These are phyloP conservation scores for Coprinellus micaceus DNA, from an alignment of 768 basidiomycete species.

Conservation along the genomic window DNA sequence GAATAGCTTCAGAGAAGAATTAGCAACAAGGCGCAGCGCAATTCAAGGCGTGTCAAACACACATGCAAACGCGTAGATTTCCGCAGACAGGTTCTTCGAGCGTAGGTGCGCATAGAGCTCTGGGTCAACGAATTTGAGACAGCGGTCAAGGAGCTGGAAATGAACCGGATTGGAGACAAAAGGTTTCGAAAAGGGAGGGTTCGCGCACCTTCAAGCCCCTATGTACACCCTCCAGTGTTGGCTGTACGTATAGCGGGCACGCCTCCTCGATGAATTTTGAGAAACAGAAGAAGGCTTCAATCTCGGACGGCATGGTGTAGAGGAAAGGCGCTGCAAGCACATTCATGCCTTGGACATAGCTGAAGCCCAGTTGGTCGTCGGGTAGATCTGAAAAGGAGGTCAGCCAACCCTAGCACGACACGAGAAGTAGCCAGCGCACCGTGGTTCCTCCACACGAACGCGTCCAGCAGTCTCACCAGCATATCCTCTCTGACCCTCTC, in stretches of 20 bases:
- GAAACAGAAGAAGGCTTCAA: conserved; percentile 98
- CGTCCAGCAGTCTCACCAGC: conserved; percentile 93
- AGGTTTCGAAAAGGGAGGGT: not conserved
- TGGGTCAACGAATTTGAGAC: conserved; percentile 86
- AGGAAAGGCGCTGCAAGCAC: conserved; percentile 97
- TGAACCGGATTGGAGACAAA: not conserved
- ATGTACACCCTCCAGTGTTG: conserved; percentile 94
- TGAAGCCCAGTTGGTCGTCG: conserved; percentile 78
- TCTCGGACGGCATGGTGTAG: conserved; percentile 93
- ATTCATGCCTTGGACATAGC: conserved; percentile 99
- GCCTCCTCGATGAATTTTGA: conserved; percentile 92
- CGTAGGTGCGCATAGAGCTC: conserved; percentile 79
- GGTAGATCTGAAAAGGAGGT: conserved; percentile 52
- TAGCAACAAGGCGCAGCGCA: not conserved
- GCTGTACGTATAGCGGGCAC: conserved; percentile 96
- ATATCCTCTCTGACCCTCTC: conserved; percentile 95
- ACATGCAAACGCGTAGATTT: conserved; percentile 98
- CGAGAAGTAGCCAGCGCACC: conserved; percentile 30
- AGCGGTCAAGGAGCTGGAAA: conserved; percentile 82
- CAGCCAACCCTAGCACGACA: conserved; percentile 24
- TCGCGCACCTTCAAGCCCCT: conserved; percentile 78
- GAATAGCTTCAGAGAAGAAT: conserved; percentile 54
- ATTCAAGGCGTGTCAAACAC: conserved; percentile 32
- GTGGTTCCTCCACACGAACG: conserved; percentile 94
- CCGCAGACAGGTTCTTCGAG: conserved; percentile 89